Evolutionary conservation across 176 grass and related monocot genomes (phyloP).

Genomic region (Leersia perrieri): DNA sequence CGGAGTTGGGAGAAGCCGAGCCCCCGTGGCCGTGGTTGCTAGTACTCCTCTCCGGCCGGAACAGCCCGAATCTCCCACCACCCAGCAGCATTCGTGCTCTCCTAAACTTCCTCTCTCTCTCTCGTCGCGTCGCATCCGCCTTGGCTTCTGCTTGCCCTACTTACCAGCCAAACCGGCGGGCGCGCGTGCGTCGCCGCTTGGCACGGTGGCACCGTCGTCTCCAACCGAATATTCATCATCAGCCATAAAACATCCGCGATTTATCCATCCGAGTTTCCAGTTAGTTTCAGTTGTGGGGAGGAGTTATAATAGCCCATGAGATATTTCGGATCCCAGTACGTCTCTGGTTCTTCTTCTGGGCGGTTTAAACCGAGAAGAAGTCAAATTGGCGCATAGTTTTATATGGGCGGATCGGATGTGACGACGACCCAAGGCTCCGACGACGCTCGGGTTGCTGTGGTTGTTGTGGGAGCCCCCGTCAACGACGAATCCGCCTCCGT

Average conservation of each 20-base stretch:
- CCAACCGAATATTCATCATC: slow-evolving; percentile 50
- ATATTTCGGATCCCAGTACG: slow-evolving; percentile 25
- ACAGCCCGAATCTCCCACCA: slow-evolving; percentile 29
- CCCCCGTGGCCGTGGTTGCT: neutral
- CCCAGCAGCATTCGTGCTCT: slow-evolving; percentile 28
- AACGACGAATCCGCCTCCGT: slow-evolving; percentile 5
- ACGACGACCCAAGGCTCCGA: slow-evolving; percentile 31
- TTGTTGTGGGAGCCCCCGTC: slow-evolving; percentile 27
- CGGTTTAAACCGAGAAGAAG: slow-evolving; percentile 10
- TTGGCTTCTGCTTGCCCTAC: neutral
- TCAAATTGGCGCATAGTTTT: slow-evolving; percentile 27
- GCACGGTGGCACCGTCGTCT: neutral
- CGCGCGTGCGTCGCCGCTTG: slow-evolving; percentile 10
- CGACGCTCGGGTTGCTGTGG: slow-evolving; percentile 32
- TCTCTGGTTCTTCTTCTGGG: neutral
- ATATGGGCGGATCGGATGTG: slow-evolving; percentile 57
- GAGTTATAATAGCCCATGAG: neutral
- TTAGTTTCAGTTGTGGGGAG: neutral
- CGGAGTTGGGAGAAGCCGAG: neutral
- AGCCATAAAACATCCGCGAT: neutral
- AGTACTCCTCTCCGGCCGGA: too few species aligned
- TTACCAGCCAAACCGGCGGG: neutral
- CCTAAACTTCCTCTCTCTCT: neutral
- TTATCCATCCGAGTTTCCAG: slow-evolving; percentile 29
- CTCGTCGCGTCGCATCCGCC: neutral